Conservation (phyloP, 768 basidiomycete species). For the Phlebiopsis gigantea region DNA sequence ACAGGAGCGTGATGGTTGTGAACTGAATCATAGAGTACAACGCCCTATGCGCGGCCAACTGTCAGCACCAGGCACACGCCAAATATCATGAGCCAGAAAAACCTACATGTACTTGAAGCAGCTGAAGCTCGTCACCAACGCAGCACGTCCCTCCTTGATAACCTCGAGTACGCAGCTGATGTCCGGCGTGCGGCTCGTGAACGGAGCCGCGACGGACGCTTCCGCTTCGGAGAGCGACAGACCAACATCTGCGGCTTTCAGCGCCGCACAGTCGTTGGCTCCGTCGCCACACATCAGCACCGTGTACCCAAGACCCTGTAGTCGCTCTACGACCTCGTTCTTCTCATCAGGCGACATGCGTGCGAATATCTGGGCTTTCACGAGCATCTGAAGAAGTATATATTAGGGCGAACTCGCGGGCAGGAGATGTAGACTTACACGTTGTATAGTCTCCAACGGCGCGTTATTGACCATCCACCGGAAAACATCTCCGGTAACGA, state of each 20-base stretch:
- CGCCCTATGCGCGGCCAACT: constrained; percentile 68
- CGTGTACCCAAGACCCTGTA: constrained; percentile 91
- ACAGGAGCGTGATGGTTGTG: constrained; percentile 92
- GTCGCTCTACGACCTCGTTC: constrained; percentile 93
- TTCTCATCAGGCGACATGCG: constrained; percentile 99
- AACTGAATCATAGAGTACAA: constrained; percentile 98
- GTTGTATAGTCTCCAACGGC: constrained; percentile 87
- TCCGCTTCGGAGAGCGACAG: constrained; percentile 96
- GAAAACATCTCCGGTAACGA: constrained; percentile 92
- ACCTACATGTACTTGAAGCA: constrained; percentile 99
- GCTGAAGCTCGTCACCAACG: constrained; percentile 95
- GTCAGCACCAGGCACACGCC: constrained; percentile 11
- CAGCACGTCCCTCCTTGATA: constrained; percentile 93
- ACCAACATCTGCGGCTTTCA: constrained; percentile 98
- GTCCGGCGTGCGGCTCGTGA: constrained; percentile 90
- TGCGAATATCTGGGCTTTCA: constrained; percentile 94
- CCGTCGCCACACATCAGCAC: constrained; percentile 99
- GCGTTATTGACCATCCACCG: constrained; percentile 97
- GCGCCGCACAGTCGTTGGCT: constrained; percentile 96
- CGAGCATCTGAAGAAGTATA: constrained; percentile 69
- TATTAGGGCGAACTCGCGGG: constrained; percentile 5
- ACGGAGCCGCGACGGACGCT: constrained; percentile 96
- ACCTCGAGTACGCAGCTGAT: constrained; percentile 95
- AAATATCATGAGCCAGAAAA: not conserved
- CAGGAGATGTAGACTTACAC: constrained; percentile 46